Conservation (phyloP, 2,329 filamentous ascomycete genomes). For the Epichloe brachyelytri region DNA sequence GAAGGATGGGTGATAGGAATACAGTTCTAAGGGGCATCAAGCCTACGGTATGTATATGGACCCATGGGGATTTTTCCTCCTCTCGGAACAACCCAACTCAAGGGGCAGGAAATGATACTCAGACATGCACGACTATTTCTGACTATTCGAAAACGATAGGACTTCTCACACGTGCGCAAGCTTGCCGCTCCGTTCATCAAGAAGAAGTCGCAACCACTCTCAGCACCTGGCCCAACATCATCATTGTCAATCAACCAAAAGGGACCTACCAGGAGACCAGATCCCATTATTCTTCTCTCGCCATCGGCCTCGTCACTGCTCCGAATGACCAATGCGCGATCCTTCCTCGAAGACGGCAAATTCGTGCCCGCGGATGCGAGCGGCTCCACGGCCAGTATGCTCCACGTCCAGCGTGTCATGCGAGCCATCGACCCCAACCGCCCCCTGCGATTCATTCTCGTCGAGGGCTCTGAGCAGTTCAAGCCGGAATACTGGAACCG, state of each 20-base stretch:
- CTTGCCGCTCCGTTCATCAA: conserved; percentile 65
- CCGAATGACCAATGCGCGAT: conserved; percentile 89
- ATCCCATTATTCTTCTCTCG: conserved; percentile 94
- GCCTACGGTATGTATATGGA: conserved; percentile 52
- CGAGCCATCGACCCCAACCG: conserved; percentile 56
- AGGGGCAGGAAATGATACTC: too few species aligned
- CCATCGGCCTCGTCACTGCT: conserved; percentile 90
- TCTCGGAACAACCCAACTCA: too few species aligned
- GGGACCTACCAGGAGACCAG: conserved; percentile 35
- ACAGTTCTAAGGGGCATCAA: conserved; percentile 77
- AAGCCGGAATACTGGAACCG: conserved; percentile 96
- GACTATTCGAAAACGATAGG: conserved; percentile 34
- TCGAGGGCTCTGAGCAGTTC: conserved; percentile 87
- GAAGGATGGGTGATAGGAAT: conserved; percentile 87
- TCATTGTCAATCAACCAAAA: conserved; percentile 43
- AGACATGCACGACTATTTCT: neutral
- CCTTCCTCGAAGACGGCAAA: conserved; percentile 75
- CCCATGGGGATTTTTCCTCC: too few species aligned
- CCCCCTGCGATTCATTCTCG: conserved; percentile 85
- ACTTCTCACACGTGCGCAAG: conserved; percentile 90
- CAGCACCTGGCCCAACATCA: conserved; percentile 27
- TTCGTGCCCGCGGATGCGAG: conserved; percentile 67
- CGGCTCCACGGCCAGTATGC: conserved; percentile 59
- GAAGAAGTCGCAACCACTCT: conserved; percentile 36
- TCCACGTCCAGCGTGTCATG: conserved; percentile 71